Evolutionary conservation across 345 rosid species (phyloP).

Genomic region (Arabidopsis arenosa): DNA sequence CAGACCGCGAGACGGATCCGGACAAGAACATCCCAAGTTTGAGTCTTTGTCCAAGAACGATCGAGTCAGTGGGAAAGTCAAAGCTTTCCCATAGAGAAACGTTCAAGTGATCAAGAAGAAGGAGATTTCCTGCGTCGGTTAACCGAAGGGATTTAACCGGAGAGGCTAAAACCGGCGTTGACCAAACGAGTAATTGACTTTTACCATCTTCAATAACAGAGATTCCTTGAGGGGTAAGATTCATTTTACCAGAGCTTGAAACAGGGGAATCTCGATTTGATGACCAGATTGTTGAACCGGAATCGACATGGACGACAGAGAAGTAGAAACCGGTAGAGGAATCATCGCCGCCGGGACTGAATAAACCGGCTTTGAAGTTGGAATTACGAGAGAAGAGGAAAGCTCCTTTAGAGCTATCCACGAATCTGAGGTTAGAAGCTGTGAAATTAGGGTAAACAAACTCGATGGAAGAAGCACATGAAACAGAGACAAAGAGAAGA

Average conservation of each 20-base stretch:
- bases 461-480: slow-evolving; percentile 51
- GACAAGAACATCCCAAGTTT: slow-evolving; percentile 49
- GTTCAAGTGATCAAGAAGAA: slow-evolving; percentile 65
- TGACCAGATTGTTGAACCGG: slow-evolving; percentile 76
- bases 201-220: slow-evolving; percentile 55
- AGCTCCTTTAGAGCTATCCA: slow-evolving; percentile 56
- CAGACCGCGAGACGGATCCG: slow-evolving; percentile 52
- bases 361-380: slow-evolving; percentile 69
- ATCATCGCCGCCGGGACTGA: slow-evolving; percentile 50
- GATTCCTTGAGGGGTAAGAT: slow-evolving; percentile 64
- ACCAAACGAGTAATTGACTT: slow-evolving; percentile 57
- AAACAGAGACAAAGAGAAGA: slow-evolving; percentile 46
- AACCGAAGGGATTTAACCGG: slow-evolving; percentile 55
- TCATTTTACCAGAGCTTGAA: slow-evolving; percentile 64
- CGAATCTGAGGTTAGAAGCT: slow-evolving; percentile 59
- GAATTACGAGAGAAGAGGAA: slow-evolving; percentile 65
- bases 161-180: slow-evolving; percentile 63
- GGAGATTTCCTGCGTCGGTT: slow-evolving; percentile 77
- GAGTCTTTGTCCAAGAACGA: slow-evolving; percentile 71
- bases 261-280: slow-evolving; percentile 76
- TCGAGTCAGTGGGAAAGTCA: slow-evolving; percentile 68
- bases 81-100: slow-evolving; percentile 86
- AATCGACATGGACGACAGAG: slow-evolving; percentile 64
- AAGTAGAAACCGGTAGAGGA: slow-evolving; percentile 61
- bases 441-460: slow-evolving; percentile 68